Percentiles rank a stretch among this genome's conserved stretches.
Evolutionary conservation across 371 early-diverging fungal species (phyloP).

Genomic region (Smittium culicis): DNA sequence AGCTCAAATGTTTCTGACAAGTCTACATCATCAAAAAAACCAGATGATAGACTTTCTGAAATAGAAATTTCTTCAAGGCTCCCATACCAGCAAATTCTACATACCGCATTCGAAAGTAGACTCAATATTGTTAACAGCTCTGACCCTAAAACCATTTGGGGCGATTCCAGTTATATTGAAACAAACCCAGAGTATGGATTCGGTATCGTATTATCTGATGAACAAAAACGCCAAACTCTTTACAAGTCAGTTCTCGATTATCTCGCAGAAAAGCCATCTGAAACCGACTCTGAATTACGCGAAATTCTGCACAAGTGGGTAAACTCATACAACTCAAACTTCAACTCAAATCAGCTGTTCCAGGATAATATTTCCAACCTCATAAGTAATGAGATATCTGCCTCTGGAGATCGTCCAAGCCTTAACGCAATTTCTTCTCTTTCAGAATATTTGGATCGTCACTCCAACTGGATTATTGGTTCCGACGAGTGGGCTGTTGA

Average conservation of each 20-base stretch:
- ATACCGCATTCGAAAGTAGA: constrained; percentile 59
- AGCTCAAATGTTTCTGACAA: constrained; percentile 20
- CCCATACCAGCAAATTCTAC: constrained; percentile 66
- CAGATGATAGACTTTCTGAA: neutral
- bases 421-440: constrained; percentile 31
- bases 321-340: constrained; percentile 23
- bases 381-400: constrained; percentile 37
- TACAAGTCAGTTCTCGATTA: constrained; percentile 41
- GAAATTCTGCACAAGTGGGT: constrained; percentile 53
- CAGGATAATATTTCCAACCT: neutral
- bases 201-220: constrained; percentile 50
- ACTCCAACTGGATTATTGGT: constrained; percentile 73
- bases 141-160: constrained; percentile 36
- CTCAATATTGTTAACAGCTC: constrained; percentile 62
- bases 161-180: constrained; percentile 33
- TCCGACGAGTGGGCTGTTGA: constrained; percentile 78
- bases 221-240: constrained; percentile 55
- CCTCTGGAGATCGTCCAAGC: constrained; percentile 29
- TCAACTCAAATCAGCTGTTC: constrained; percentile 29
- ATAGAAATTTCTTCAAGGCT: constrained; percentile 34
- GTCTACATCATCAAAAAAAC: constrained; percentile 13
- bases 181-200: constrained; percentile 75
- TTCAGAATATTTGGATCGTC: constrained; percentile 37
- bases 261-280: constrained; percentile 38
- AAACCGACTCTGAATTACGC: constrained; percentile 38